Conservation (phyloP, 768 basidiomycete genomes). For the Lactarius sanguifluus region DNA sequence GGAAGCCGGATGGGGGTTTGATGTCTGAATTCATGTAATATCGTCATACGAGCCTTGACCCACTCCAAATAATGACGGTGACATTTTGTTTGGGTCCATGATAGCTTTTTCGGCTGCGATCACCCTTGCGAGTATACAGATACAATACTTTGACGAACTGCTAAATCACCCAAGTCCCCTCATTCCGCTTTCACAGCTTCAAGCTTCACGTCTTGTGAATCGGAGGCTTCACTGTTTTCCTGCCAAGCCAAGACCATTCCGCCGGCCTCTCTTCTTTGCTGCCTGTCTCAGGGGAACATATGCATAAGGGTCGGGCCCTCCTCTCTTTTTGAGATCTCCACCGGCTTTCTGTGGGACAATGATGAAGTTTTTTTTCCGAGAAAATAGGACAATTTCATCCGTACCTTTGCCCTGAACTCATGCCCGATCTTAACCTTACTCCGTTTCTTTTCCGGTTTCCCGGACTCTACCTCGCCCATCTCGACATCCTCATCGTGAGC, state of each 20-base stretch:
- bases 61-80: not conserved
- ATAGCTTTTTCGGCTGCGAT: not conserved
- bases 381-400: constrained; percentile 32
- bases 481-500: constrained; percentile 64
- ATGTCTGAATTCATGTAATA: not conserved
- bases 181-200: not conserved
- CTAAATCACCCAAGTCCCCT: not conserved
- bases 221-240: constrained; percentile 51
- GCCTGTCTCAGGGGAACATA: constrained; percentile 86
- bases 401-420: constrained; percentile 95
- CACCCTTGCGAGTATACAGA: not conserved
- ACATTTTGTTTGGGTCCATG: not conserved
- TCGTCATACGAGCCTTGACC: not conserved
- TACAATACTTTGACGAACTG: not conserved
- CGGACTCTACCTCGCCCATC: constrained; percentile 67
- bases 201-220: not conserved
- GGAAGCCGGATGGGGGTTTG: not conserved
- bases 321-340: constrained; percentile 88
- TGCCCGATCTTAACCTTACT: constrained; percentile 65
- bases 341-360: constrained; percentile 71
- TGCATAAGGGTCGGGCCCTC: constrained; percentile 87
- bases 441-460: constrained; percentile 45
- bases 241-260: constrained; percentile 54
- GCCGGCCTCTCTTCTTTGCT: constrained; percentile 58
- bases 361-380: constrained; percentile 10